Evolutionary conservation across 257 asterid genomes (phyloP).

Genomic region (Echium plantagineum): DNA sequence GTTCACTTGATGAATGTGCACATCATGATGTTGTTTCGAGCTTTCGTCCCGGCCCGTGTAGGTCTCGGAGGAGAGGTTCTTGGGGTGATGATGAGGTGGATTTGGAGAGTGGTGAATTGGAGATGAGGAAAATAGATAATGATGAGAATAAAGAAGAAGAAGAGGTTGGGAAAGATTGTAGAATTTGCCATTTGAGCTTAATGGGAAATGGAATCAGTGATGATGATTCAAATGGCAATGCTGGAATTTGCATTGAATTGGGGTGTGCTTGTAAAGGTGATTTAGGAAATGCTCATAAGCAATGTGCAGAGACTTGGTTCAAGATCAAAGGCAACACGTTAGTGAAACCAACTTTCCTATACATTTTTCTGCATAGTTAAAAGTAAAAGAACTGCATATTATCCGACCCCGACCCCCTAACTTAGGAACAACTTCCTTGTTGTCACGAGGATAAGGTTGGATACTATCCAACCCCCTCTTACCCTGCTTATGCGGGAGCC

Average conservation of each 20-base stretch:
- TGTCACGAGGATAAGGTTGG: too few species aligned
- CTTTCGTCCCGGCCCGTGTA: neutral
- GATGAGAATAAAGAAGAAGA: constrained; percentile 7
- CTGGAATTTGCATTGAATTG: constrained; percentile 22
- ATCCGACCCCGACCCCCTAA: too few species aligned
- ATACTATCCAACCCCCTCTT: too few species aligned
- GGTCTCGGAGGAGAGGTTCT: constrained; percentile 6
- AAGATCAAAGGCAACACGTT: constrained; percentile 42
- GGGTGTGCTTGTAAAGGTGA: constrained; percentile 49
- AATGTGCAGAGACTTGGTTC: constrained; percentile 53
- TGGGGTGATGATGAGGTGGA: constrained; percentile 26
- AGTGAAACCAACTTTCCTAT: constrained; percentile 7
- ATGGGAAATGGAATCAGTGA: constrained; percentile 10
- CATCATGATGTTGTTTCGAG: neutral
- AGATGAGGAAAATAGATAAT: constrained; percentile 13
- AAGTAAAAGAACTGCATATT: too few species aligned
- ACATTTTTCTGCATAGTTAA: too few species aligned
- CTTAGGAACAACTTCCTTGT: too few species aligned
- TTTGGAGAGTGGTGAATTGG: constrained; percentile 38
- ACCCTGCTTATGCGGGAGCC: too few species aligned
- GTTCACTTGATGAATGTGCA: constrained; percentile 10
- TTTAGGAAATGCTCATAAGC: constrained; percentile 44
- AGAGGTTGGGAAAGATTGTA: constrained; percentile 22
- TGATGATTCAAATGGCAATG: constrained; percentile 17
- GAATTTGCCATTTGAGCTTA: constrained; percentile 40